Evolutionary conservation across 2,329 filamentous ascomycete species (phyloP).

Genomic region (Pezicula neosporulosa): DNA sequence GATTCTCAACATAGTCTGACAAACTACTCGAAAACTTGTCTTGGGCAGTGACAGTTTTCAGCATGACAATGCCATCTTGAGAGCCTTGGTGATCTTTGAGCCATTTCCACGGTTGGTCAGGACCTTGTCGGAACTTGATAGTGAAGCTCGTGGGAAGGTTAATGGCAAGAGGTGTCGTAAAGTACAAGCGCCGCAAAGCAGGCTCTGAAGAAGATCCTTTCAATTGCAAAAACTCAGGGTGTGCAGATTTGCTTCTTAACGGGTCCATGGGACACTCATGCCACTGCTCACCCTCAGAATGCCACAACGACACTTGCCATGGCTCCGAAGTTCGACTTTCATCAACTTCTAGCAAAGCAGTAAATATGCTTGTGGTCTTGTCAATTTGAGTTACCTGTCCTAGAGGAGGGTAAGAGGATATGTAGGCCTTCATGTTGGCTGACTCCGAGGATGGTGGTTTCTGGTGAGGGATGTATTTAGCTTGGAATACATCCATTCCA

Average conservation of each 20-base stretch:
- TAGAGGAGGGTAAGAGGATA: slow-evolving; percentile 67
- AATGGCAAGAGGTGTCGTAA: slow-evolving; percentile 47
- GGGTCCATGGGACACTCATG: slow-evolving; percentile 44
- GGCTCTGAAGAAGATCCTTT: slow-evolving; percentile 21
- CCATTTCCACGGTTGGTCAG: slow-evolving; percentile 64
- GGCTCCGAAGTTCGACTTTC: slow-evolving; percentile 46
- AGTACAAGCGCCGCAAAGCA: slow-evolving; percentile 46
- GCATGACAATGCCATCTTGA: slow-evolving; percentile 59
- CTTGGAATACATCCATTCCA: slow-evolving; percentile 28
- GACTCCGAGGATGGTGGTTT: slow-evolving; percentile 30
- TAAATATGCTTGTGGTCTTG: slow-evolving; percentile 51
- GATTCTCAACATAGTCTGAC: slow-evolving; percentile 48
- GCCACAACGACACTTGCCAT: slow-evolving; percentile 78
- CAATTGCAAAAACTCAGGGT: slow-evolving; percentile 50
- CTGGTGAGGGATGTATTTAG: slow-evolving; percentile 27
- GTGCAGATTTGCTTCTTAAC: slow-evolving; percentile 14
- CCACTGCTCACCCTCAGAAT: slow-evolving; percentile 53
- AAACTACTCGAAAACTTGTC: slow-evolving; percentile 20
- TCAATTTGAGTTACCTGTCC: slow-evolving; percentile 67
- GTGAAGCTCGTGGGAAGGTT: slow-evolving; percentile 59
- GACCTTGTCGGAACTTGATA: slow-evolving; percentile 59
- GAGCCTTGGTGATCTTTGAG: slow-evolving; percentile 60
- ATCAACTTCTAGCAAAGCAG: slow-evolving; percentile 66
- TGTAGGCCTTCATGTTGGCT: slow-evolving; percentile 45
- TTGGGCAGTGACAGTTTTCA: slow-evolving; percentile 35